Evolutionary conservation across 1,139 yeast genomes (phyloP), one percentile per base, ranked within the genome.

Genomic region (Pichia sp.): DNA sequence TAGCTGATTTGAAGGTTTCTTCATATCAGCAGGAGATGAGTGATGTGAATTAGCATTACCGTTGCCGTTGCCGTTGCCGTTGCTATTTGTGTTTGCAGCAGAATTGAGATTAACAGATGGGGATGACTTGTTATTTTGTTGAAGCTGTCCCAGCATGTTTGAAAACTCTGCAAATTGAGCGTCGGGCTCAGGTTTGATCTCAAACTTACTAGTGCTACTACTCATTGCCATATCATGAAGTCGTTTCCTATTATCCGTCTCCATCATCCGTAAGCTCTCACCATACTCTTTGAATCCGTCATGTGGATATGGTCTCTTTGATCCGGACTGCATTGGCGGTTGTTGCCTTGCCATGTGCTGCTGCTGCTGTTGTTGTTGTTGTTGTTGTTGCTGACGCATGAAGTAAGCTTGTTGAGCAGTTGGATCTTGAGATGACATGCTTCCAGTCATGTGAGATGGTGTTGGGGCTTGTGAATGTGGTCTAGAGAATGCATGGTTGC

Each of bases 181-280:
- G 22, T 31, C 33, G 9, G 41, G 38, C 21, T 30, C 40, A 28
- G 22, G 21, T 28, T 33, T 36, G 17, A 3, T 14, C 6, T 15
- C 25, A 12, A 3, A 12, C 12, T 24, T 25, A n/a, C n/a, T n/a
- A n/a, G n/a, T n/a, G n/a, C n/a, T n/a, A n/a, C n/a, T n/a, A 17
- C 17, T 30, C 11, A 8, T 14, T 16, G n/a, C 24, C 11, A 22
- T 22, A 20, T 29, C 30, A 17, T 22, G 32, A 32, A 72, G 60
- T 27, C 75, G 58, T 36, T 47, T 46, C 31, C 56, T 67, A 45
- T 71, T 72, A 46, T 72, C 77, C 40, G 64, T 67, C 41, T 72
- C 79, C 49, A 73, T 56, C 32, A 71, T 49, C 66, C 71, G 65
- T 42, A 73, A 58, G 51, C 72, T 76, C 59, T 66, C 71, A 50